These are phyloP conservation scores for Monosporozyma unispora DNA, from an alignment of 805 yeast genomes.

Conservation along the genomic window DNA sequence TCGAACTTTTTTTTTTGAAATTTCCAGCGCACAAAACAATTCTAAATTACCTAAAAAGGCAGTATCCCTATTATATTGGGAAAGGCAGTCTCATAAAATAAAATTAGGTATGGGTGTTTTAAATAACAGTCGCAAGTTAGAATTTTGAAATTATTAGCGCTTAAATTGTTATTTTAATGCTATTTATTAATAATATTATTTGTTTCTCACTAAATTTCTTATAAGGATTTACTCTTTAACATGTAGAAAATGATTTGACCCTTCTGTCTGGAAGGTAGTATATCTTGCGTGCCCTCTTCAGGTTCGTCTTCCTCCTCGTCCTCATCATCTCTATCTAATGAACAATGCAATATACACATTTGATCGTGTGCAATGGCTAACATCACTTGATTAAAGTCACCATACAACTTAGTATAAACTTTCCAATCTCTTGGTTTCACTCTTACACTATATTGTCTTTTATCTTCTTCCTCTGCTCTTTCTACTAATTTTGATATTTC, in stretches of 20 bases:
- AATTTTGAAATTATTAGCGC: no score
- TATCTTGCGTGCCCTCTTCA: slow-evolving; percentile 4
- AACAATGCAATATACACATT: slow-evolving; percentile 58
- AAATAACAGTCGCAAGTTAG: no score
- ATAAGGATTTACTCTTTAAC: slow-evolving; percentile 24
- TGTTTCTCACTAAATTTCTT: no score
- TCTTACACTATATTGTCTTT: slow-evolving; percentile 33
- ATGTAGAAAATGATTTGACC: slow-evolving; percentile 61
- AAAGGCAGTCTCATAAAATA: neutral
- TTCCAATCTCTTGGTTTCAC: slow-evolving; percentile 61
- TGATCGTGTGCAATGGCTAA: slow-evolving; percentile 48
- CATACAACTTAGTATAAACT: slow-evolving; percentile 51
- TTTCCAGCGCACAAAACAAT: neutral
- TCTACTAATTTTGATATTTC: slow-evolving; percentile 20
- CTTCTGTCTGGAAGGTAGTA: slow-evolving; percentile 33
- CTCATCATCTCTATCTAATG: slow-evolving; percentile 41
- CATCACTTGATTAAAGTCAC: slow-evolving; percentile 51
- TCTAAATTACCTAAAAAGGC: neutral
- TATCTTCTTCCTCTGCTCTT: slow-evolving; percentile 15
- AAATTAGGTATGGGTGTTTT: neutral
- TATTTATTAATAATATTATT: no score
- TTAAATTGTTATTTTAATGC: neutral
- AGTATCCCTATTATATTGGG: neutral
- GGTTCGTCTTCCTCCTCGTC: neutral
- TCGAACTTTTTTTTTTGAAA: neutral